Base-by-base conservation (phyloP, 2,329 filamentous ascomycete genomes). In the Madurella fahalii region DNA sequence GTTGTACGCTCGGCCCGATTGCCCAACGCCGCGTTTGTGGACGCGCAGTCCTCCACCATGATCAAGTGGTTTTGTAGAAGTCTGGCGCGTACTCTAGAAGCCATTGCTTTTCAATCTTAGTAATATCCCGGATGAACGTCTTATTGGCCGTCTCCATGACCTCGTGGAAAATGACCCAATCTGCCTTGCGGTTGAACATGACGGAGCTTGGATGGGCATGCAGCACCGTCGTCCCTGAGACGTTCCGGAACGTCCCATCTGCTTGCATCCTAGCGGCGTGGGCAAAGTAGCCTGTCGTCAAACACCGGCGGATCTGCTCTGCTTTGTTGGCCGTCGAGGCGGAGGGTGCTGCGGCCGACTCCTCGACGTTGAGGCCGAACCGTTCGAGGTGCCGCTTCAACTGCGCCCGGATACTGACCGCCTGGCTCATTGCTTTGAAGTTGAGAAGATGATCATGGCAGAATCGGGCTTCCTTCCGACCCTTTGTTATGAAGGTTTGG, bases 141-240 rank as follows among this genome's bases (percentile, higher is more conserved):
- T 97, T 97, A 60, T 82, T 83, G 9, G 87, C 84, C 4, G 89
- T 95, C 74, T 97, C 90, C 78, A 96, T 83, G 39, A 96, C 84
- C 72, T 96, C 93, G 64, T 95, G 88, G 67, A 96, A 99, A 34
- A 99, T 81, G 9, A 97, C 91, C 91, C 93, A 97, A 60, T 96
- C 91, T 11, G 90, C 90, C 74, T 95, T 96, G 53, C 92, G 85
- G 70, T 96, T 95, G 76, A 97, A 97, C 84, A 97, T 90, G 62
- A 97, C 74, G 40, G 89, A 95, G 66, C 84, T 95, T 0, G 94
- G 94, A 71, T 99, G 94, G 18, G 91, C 90, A 74, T 95, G 82
- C 50, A 97, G 76, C 4, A 84, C 81, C 48, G 86, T 87, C 40
- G 84, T 84, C 31, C 90, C 90, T 57, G 86, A 85, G n/a, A 96